Evolutionary conservation across 129 eudicot genomes (phyloP), one percentile per base, ranked within the genome.

Genomic region (Cynara cardunculus): DNA sequence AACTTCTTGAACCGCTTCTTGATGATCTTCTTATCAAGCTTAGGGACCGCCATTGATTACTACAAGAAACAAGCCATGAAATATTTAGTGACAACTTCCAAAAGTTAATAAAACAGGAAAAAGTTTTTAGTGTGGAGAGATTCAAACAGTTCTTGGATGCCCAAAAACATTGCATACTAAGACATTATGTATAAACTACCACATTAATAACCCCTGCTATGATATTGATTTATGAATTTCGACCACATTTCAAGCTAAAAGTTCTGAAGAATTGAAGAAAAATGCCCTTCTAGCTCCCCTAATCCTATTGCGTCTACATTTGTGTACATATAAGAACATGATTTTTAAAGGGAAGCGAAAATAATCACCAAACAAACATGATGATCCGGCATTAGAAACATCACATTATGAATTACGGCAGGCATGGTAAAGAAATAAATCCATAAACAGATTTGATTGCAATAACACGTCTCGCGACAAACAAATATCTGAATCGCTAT

Each of bases 1-100:
- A 94, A 94, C 88, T 87, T 89, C 87, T 89, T 89, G 78, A 91
- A 91, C 3, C 98, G 81, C 89, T 94, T 94, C 95, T 94, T 94
- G 76, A 91, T 81, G 37, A 94, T 88, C 92, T 89, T 91, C 91
- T 94, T 94, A 64, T 81, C 81, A 53, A 94, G 85, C 88, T 88
- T 66, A 64, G 97, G 98, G 14, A 88, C 94, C 26, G 97, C 97
- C 98, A 94, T 94, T 76, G 80, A 61, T 74, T 56, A 70, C 84
- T 80, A 70, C 19, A 72, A 28, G n/a, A n/a, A 21, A 80, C 18
- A 35, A 69, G 32, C n/a, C 67, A 70, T 11, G 71, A 12, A 56
- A 5, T 0, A 19, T 26, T 74, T 35, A 28, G 7, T 16, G 13
- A 73, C 69, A 21, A 53, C 28, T 16, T 19, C 4, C 49, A 1